Percentiles rank a stretch among this genome's conserved stretches.
phyloP scores from a whole-genome alignment of 2,329 filamentous ascomycete genomes.

The Colletotrichum tropicicola region DNA sequence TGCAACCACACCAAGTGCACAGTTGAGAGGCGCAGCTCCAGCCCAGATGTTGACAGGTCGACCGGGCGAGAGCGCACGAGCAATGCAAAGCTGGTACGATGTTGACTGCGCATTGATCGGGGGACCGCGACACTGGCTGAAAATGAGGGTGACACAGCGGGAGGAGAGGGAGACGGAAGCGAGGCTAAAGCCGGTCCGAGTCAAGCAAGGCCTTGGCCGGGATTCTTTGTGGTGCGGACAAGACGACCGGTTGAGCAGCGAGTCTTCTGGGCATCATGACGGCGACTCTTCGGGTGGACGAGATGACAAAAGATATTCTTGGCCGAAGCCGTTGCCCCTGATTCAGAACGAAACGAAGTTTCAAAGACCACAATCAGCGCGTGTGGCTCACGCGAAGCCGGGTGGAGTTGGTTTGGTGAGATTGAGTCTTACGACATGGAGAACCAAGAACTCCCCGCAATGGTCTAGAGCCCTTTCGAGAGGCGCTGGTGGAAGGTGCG shows the following conservation, averaged over 20 bases:
- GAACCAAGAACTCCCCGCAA: not conserved
- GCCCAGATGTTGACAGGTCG: conserved; percentile 9
- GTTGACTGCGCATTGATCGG: not conserved
- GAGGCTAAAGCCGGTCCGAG: not conserved
- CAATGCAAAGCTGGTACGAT: not conserved
- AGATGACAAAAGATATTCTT: conserved; percentile 7
- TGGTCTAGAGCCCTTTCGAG: not conserved
- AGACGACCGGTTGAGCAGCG: not conserved
- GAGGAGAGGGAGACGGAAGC: not conserved
- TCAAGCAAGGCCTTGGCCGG: not conserved
- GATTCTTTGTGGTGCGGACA: not conserved
- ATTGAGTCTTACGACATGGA: conserved; percentile 3
- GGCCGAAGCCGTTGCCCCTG: conserved; percentile 7
- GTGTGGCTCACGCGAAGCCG: not conserved
- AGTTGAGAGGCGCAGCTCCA: not conserved
- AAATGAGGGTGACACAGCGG: not conserved
- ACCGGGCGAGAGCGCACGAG: not conserved
- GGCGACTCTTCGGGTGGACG: not conserved
- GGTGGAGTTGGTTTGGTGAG: not conserved
- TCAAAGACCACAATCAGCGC: not conserved
- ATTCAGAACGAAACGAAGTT: not conserved
- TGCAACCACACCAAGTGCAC: conserved; percentile 3
- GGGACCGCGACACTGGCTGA: not conserved
- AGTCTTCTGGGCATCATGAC: not conserved
- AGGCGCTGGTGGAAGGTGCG: not conserved